A percentile compares a stretch with the other conserved stretches of the same genome.
Conservation (phyloP, 2,329 filamentous ascomycete genomes). For the Colletotrichum chlorophyti region DNA sequence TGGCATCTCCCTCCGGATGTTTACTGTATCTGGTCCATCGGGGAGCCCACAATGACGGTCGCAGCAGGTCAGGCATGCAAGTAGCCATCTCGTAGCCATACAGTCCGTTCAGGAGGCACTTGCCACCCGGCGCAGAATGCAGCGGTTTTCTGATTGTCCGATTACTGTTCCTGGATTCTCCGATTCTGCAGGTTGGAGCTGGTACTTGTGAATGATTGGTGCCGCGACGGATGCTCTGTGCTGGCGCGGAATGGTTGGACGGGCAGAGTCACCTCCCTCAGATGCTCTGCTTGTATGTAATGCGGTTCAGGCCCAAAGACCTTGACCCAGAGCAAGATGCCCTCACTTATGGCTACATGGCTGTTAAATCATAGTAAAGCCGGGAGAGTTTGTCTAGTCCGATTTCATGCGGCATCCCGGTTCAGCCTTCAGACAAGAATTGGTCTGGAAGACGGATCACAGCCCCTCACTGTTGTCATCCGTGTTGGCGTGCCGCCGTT, state of each 20-base stretch:
- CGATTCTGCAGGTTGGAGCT: too few relatives aligned
- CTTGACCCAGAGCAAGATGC: too few relatives aligned
- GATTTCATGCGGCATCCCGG: too few relatives aligned
- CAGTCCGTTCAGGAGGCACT: not conserved
- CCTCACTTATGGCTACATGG: too few relatives aligned
- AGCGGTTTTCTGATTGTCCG: not conserved
- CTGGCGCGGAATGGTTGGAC: too few relatives aligned
- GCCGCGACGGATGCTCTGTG: too few relatives aligned
- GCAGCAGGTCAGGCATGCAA: conserved; percentile 10
- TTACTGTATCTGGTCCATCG: conserved; percentile 21
- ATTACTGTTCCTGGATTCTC: not conserved
- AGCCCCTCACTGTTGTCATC: conserved; percentile 3
- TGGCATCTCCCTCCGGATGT: conserved; percentile 11
- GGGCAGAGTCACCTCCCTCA: too few relatives aligned
- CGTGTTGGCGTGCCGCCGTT: conserved; percentile 8
- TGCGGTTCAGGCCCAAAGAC: too few relatives aligned
- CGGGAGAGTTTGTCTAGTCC: too few relatives aligned
- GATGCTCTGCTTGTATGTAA: too few relatives aligned
- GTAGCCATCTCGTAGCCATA: conserved; percentile 13
- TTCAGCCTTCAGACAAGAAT: not conserved
- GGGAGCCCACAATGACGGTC: conserved; percentile 6
- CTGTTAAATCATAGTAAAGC: too few relatives aligned
- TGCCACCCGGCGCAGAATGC: not conserved
- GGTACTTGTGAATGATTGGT: too few relatives aligned
- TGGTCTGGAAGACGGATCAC: not conserved